Conservation (phyloP, 371 early-diverging fungal genomes). For the Rhizopus sp. region DNA sequence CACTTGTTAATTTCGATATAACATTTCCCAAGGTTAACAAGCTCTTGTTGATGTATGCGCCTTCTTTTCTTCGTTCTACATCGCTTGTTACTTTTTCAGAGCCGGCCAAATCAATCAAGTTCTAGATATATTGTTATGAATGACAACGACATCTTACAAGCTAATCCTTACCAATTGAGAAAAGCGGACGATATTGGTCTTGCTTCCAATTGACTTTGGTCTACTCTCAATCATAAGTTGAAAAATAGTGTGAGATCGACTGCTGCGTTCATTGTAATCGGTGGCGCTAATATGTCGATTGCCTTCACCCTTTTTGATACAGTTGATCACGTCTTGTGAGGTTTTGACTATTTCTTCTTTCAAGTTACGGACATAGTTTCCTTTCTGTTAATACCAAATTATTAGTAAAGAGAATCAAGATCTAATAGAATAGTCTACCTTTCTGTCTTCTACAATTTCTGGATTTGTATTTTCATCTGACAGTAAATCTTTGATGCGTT, state of each 20-base stretch:
- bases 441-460: conserved; percentile 76
- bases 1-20: conserved; percentile 77
- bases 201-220: conserved; percentile 7
- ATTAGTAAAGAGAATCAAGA: too few species aligned
- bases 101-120: conserved; percentile 94
- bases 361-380: conserved; percentile 83
- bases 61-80: conserved; percentile 82
- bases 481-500: conserved; percentile 83
- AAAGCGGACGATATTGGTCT: conserved; percentile 18
- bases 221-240: conserved; percentile 63
- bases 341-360: conserved; percentile 89
- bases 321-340: conserved; percentile 74
- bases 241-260: conserved; percentile 90
- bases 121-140: conserved; percentile 33
- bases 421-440: conserved; percentile 19
- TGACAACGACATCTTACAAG: not conserved
- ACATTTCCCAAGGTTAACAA: conserved; percentile 87
- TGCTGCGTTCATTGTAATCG: conserved; percentile 84
- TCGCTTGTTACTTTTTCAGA: conserved; percentile 85
- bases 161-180: conserved; percentile 56
- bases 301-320: conserved; percentile 77
- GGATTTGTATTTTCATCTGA: conserved; percentile 69
- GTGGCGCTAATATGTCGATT: conserved; percentile 83
- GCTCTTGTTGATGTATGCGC: conserved; percentile 89
- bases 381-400: conserved; percentile 37